A percentile compares a stretch with the other conserved stretches of the same genome.
These are phyloP conservation scores for Pleurotus pulmonarius DNA, from an alignment of 768 basidiomycete genomes.

Conservation along the genomic window DNA sequence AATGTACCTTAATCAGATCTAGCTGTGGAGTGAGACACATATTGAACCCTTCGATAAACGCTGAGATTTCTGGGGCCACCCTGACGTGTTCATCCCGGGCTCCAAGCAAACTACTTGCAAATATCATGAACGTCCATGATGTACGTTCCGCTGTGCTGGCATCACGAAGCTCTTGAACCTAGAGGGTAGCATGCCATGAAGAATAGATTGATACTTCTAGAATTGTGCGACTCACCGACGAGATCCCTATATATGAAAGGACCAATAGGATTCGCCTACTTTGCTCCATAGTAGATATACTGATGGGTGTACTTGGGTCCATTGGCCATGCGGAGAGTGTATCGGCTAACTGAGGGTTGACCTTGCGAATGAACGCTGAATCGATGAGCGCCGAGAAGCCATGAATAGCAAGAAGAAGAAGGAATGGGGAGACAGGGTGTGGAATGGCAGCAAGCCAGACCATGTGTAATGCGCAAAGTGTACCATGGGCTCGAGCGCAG, in stretches of 20 bases:
- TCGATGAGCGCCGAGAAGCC: not conserved
- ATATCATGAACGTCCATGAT: not conserved
- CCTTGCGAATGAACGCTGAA: not conserved
- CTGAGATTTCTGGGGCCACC: not conserved
- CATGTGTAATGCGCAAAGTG: not conserved
- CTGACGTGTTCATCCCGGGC: not conserved
- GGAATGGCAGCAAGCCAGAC: not conserved
- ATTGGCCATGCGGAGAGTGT: not conserved
- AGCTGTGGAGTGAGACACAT: not conserved
- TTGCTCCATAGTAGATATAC: not conserved
- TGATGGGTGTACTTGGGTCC: not conserved
- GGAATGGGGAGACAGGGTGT: not conserved
- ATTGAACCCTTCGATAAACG: not conserved
- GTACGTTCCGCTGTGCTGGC: not conserved
- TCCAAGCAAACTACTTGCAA: not conserved
- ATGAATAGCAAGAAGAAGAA: not conserved
- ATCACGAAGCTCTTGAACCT: not conserved
- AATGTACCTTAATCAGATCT: not conserved
- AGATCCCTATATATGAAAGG: too few species aligned
- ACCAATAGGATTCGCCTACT: not conserved
- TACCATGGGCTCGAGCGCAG: not conserved
- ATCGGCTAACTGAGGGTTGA: not conserved
- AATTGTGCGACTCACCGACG: too few species aligned
- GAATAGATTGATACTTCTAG: not conserved
- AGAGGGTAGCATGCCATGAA: not conserved